A percentile compares a stretch with the other conserved stretches of the same genome.
Conservation (phyloP, 2,329 filamentous ascomycete species). For the Coccinonectria pachysandricola region DNA sequence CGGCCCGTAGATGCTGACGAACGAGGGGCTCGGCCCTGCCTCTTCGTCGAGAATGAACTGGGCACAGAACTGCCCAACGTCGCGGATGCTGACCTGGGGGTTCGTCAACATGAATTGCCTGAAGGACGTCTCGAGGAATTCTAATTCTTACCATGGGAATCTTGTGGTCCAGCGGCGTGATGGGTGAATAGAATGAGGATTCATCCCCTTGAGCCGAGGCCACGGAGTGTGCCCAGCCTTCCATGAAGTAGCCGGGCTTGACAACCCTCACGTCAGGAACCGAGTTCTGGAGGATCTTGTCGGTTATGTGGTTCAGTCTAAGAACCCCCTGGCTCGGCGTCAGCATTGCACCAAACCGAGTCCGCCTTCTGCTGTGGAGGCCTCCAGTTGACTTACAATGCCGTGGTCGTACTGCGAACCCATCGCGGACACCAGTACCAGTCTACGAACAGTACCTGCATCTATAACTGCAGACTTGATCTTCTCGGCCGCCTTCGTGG, state of each 20-base stretch:
- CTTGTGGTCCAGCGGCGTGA: conserved; percentile 19
- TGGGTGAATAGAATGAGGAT: conserved; percentile 15
- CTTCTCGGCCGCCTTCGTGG: conserved; percentile 13
- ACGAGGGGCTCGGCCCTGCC: conserved; percentile 5
- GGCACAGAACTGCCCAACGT: conserved; percentile 19
- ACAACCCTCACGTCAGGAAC: conserved; percentile 12
- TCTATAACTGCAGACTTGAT: conserved; percentile 14
- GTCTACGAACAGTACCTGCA: conserved; percentile 6
- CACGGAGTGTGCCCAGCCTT: conserved; percentile 13
- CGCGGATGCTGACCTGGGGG: conserved; percentile 19
- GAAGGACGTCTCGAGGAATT: not conserved
- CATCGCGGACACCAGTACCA: conserved; percentile 21
- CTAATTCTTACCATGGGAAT: conserved; percentile 21
- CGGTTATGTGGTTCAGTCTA: conserved; percentile 13
- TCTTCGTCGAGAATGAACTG: conserved; percentile 10
- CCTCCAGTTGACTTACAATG: conserved; percentile 15
- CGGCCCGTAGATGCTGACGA: conserved; percentile 20
- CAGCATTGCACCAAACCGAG: too few relatives aligned
- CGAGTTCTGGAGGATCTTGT: conserved; percentile 10
- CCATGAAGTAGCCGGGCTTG: conserved; percentile 13
- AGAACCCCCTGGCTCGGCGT: conserved; percentile 15
- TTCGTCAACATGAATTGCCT: not conserved
- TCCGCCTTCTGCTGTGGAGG: not conserved
- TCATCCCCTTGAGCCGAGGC: conserved; percentile 12
- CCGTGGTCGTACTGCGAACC: conserved; percentile 20